Base-by-base conservation (phyloP, 1,284 basidiomycete species). In the Stygiomarasmius scandens region DNA sequence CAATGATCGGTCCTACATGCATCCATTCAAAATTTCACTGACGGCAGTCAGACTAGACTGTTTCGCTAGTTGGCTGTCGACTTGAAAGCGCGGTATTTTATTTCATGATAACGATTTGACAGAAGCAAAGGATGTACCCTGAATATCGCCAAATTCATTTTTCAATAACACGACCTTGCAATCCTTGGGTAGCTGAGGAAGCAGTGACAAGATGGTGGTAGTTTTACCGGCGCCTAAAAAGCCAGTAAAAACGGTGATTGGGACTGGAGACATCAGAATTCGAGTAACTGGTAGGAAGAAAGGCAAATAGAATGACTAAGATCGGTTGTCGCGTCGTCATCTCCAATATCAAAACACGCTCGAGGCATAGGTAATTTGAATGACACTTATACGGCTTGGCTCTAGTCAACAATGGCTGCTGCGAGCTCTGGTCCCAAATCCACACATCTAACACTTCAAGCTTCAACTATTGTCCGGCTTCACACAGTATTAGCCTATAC, bases 21-120 rank as follows among this genome's bases (percentile, higher is more conserved):
- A 96, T 23, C 94, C 94, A 70, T 96, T 96, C 61, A 95, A 74
- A 51, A 96, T 96, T 72, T 96, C 94, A 63, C 86, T 92, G 54
- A 96, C 93, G 1, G 90, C 92, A 19, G 91, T 75, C 49, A 96
- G 78, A 58, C 86, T 90, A 1, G 90, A 92, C 67, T 95, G 89
- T 60, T 86, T 82, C 10, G 92, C 93, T 14, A 96, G 83, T 61
- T 95, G 86, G 63, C 92, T 94, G 68, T 96, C 93, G 51, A 95
- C 93, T 91, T 65, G 25, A 32, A 32, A 32, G 12, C 12, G 12
- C 29, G 29, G 12, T 12, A 12, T 32, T 32, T 4, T 4, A 41
- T 41, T 34, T 8, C 14, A 41, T 6, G 38, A 16, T 16, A 9
- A 16, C 38, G n/a, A 19, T 12, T 41, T 41, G 38, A 5, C 4